Evolutionary conservation across 176 grass and related monocot species (phyloP).

Genomic region (Neostapfia colusana): DNA sequence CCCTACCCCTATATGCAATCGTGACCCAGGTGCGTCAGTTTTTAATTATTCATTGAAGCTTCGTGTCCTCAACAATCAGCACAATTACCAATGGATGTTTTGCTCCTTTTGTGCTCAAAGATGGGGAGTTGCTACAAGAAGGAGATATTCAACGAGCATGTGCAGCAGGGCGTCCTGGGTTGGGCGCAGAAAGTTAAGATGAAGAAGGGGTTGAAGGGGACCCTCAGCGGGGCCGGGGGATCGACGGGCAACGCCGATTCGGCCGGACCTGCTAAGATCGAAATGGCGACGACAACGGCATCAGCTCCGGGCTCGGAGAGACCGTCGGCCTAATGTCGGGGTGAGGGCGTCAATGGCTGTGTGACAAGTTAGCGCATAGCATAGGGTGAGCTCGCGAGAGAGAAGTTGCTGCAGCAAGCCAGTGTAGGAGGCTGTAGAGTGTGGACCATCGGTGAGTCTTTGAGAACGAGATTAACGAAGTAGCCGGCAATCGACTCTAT

Average conservation of each 20-base stretch:
- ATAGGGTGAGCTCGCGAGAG: too few species aligned
- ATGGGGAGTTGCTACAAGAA: slow-evolving; percentile 92
- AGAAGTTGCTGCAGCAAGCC: too few species aligned
- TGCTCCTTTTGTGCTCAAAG: slow-evolving; percentile 41
- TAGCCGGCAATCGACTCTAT: too few species aligned
- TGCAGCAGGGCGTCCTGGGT: slow-evolving; percentile 64
- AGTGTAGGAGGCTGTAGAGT: too few species aligned
- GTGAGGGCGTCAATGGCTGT: too few species aligned
- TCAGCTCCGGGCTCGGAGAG: too few species aligned
- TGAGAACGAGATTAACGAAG: too few species aligned
- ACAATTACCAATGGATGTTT: slow-evolving; percentile 5
- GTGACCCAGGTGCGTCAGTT: slow-evolving; percentile 59
- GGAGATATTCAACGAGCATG: slow-evolving; percentile 76
- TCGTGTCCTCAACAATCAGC: not conserved
- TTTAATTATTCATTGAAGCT: not conserved
- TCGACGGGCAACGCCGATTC: not conserved
- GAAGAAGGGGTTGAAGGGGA: slow-evolving; percentile 43
- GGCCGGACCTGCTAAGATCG: slow-evolving; percentile 28
- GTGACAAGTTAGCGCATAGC: too few species aligned
- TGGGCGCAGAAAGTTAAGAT: slow-evolving; percentile 72
- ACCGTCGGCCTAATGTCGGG: too few species aligned
- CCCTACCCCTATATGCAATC: slow-evolving; percentile 76
- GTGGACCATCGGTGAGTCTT: too few species aligned
- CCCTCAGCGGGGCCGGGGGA: not conserved
- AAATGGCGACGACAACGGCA: slow-evolving; percentile 28